Evolutionary conservation across 2,329 filamentous ascomycete genomes (phyloP), one percentile per base, ranked within the genome.

Genomic region (Cladosporium sp.): DNA sequence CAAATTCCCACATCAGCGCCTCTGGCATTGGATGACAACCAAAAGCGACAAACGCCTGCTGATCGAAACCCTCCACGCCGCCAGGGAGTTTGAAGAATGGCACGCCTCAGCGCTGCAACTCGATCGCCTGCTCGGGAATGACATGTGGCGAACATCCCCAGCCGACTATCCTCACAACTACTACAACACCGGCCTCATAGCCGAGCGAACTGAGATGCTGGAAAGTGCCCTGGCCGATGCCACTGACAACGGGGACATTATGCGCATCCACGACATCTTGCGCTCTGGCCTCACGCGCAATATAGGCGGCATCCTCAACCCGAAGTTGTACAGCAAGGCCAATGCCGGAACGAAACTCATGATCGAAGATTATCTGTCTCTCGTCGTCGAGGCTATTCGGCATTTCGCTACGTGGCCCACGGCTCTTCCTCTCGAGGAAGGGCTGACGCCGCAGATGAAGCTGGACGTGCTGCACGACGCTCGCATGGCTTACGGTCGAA

Each of bases 341-440:
- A 93, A 93, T 64, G 86, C 87, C 1, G 91, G 91, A 13, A 96
- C 91, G 1, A 96, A 96, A 67, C 80, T 88, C 47, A 73, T 96
- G 42, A 95, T 96, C 55, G 90, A 96, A 64, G 88, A 95, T 68
- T 96, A 96, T 64, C 85, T 95, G 55, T 84, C 85, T 1, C 84
- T 92, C 64, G 85, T 95, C 30, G 86, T 86, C n/a, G 80, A 86
- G 52, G 86, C 88, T 1, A 82, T 96, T 48, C 81, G 88, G 54
- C 85, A 91, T 62, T 84, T 96, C 32, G 84, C 84, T 22, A 72
- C 73, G 15, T 75, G 88, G 44, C 83, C 86, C 18, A 85, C 81
- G 0, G 19, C 19, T 11, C 75, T 74, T 15, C 73, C 76, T 0
- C 71, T 43, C 59, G 61, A 54, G 63, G 13, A 17, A 15, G 32